phyloP scores from a whole-genome alignment of 2,329 filamentous ascomycete species.

The Nemania bipapillata region DNA sequence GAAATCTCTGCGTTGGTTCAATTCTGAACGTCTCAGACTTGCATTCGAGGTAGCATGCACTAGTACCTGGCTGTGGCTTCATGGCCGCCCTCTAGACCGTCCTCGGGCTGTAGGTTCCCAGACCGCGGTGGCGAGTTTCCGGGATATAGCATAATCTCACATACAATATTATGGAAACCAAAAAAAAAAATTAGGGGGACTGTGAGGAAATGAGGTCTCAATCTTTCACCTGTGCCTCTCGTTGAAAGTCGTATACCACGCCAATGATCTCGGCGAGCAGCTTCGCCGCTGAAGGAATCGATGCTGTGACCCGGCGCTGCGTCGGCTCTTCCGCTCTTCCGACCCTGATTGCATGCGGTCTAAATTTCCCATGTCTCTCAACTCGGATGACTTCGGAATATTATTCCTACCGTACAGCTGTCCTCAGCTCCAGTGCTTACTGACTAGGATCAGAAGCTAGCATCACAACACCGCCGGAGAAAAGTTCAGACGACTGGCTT shows the following conservation, averaged over 20 bases:
- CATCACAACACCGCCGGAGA: neutral
- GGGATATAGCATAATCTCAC: neutral
- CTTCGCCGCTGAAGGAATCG: slow-evolving; percentile 10
- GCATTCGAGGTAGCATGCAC: slow-evolving; percentile 6
- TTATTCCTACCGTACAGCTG: neutral
- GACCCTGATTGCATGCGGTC: slow-evolving; percentile 14
- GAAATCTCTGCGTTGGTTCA: neutral
- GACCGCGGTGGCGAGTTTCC: neutral
- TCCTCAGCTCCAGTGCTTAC: neutral
- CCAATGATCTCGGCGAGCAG: slow-evolving; percentile 19
- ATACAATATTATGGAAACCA: neutral
- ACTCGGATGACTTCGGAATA: slow-evolving; percentile 8
- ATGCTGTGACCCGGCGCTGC: slow-evolving; percentile 19
- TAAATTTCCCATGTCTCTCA: slow-evolving; percentile 17
- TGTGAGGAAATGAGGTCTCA: slow-evolving; percentile 3
- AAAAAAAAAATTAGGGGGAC: neutral
- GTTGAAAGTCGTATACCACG: slow-evolving; percentile 3
- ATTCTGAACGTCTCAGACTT: slow-evolving; percentile 20
- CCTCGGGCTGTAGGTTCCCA: neutral
- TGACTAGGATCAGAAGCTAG: neutral
- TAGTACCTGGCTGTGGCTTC: slow-evolving; percentile 11
- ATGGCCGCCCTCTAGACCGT: neutral
- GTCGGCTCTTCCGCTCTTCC: slow-evolving; percentile 8
- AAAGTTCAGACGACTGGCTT: neutral
- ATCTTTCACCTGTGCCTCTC: neutral